These are phyloP conservation scores for Parmelia sp. DNA, from an alignment of 495 filamentous ascomycete species.

Conservation along the genomic window DNA sequence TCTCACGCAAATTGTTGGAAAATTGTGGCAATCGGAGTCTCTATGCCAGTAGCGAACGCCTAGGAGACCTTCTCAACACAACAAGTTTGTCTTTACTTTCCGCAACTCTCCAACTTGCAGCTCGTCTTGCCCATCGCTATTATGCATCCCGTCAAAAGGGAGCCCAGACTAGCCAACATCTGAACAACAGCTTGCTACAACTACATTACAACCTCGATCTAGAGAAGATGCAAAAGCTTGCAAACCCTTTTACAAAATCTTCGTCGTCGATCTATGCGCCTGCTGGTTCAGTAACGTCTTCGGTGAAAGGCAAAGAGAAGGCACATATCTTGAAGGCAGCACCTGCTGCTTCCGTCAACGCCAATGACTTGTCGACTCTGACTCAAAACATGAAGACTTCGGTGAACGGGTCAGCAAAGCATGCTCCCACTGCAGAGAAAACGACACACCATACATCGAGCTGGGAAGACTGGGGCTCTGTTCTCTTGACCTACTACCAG, in stretches of 20 bases:
- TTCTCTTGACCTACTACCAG: constrained; percentile 61
- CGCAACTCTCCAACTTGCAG: constrained; percentile 65
- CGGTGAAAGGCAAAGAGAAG: constrained; percentile 69
- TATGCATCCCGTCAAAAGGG: constrained; percentile 75
- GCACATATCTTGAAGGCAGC: constrained; percentile 36
- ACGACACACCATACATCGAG: constrained; percentile 25
- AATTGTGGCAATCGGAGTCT: constrained; percentile 97
- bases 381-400: constrained; percentile 45
- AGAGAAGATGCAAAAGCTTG: constrained; percentile 75
- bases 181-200: constrained; percentile 66
- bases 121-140: constrained; percentile 85
- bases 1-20: constrained; percentile 79
- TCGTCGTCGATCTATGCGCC: constrained; percentile 33
- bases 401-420: constrained; percentile 40
- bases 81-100: constrained; percentile 72
- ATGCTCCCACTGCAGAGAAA: constrained; percentile 28
- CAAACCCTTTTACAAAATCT: constrained; percentile 74
- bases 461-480: constrained; percentile 65
- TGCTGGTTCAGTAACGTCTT: constrained; percentile 39
- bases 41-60: constrained; percentile 82
- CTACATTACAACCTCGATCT: constrained; percentile 94
- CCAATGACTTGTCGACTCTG: constrained; percentile 70
- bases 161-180: constrained; percentile 47
- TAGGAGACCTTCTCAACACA: constrained; percentile 81
- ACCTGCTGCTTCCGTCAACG: constrained; percentile 48